Evolutionary conservation across 495 filamentous ascomycete genomes (phyloP).

Genomic region (Lindgomyces ingoldianus): DNA sequence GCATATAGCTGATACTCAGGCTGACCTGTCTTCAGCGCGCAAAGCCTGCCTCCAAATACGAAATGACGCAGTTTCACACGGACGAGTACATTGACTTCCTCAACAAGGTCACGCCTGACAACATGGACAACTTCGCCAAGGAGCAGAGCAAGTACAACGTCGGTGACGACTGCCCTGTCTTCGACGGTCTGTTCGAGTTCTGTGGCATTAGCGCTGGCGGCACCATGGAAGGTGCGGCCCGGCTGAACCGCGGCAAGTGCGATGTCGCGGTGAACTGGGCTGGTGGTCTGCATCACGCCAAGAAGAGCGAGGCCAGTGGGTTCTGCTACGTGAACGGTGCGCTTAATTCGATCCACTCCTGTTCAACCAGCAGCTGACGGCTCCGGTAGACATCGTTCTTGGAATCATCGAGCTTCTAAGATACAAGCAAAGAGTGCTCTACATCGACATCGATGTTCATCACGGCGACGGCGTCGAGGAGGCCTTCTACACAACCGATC

Average conservation of each 20-base stretch:
- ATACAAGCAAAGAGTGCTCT: conserved; percentile 89
- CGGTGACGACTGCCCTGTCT: conserved; percentile 96
- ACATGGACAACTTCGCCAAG: conserved; percentile 91
- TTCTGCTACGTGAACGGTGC: conserved; percentile 98
- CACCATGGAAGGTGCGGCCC: conserved; percentile 93
- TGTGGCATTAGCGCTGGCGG: conserved; percentile 97
- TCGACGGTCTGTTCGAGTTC: conserved; percentile 97
- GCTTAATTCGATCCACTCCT: not conserved
- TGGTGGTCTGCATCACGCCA: conserved; percentile 94
- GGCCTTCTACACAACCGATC: conserved; percentile 95
- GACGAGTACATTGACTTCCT: conserved; percentile 99
- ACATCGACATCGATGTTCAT: conserved; percentile 98
- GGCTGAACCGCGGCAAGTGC: conserved; percentile 89
- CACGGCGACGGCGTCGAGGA: conserved; percentile 98
- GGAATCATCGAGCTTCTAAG: conserved; percentile 95
- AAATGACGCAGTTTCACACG: conserved; percentile 99
- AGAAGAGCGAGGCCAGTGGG: conserved; percentile 93
- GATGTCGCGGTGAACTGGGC: conserved; percentile 99
- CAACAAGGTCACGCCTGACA: conserved; percentile 93
- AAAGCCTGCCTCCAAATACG: conserved; percentile 90
- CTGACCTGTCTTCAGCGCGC: conserved; percentile 66
- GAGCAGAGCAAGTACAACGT: conserved; percentile 98
- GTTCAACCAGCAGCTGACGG: not conserved
- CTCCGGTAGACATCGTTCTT: conserved; percentile 79
- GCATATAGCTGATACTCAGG: not conserved